Base-by-base conservation (phyloP, 2,329 filamentous ascomycete species). In the Aspergillus japonicus region DNA sequence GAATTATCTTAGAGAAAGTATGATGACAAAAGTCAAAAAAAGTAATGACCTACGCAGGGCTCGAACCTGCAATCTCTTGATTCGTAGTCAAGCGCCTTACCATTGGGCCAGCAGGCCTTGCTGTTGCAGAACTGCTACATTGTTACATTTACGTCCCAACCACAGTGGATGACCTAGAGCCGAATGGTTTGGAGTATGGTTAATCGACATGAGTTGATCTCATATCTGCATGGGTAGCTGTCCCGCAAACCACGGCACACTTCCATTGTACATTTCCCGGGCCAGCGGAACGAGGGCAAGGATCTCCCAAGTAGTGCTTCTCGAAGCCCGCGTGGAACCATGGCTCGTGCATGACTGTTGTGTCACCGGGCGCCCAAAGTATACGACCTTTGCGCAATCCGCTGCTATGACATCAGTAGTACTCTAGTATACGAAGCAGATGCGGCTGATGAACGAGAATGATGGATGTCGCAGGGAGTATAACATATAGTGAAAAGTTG, bases 1-100 rank as follows among this genome's bases (percentile, higher is more conserved):
- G n/a, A n/a, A n/a, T n/a, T n/a, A n/a, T n/a, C n/a, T n/a, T n/a
- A n/a, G n/a, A n/a, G n/a, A n/a, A n/a, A n/a, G n/a, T n/a, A n/a
- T n/a, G n/a, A n/a, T n/a, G n/a, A 11, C 33, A 23, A 12, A 55
- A 11, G 14, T 5, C n/a, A n/a, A n/a, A 24, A 58, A 58, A 53
- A 54, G 33, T 2, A 56, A 49, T 73, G 71, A 73, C 71, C 71
- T 66, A 73, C 71, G 71, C 70, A 73, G 71, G 71, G 66, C 59
- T 78, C 77, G 77, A 79, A 80, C 78, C 77, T 77, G 73, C 76
- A 80, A 79, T 78, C 77, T 80, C 75, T 78, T 79, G 78, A 80
- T 61, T 58, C 64, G 64, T 66, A 66, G 64, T 64, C 64, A 66
- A 64, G 60, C 64, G 64, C 64, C 62, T 65, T 65, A 56, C 64